Percentiles rank a stretch among this genome's conserved stretches.
These are phyloP conservation scores for Monosporascus sp. DNA, from an alignment of 2,329 filamentous ascomycete genomes.

Conservation along the genomic window DNA sequence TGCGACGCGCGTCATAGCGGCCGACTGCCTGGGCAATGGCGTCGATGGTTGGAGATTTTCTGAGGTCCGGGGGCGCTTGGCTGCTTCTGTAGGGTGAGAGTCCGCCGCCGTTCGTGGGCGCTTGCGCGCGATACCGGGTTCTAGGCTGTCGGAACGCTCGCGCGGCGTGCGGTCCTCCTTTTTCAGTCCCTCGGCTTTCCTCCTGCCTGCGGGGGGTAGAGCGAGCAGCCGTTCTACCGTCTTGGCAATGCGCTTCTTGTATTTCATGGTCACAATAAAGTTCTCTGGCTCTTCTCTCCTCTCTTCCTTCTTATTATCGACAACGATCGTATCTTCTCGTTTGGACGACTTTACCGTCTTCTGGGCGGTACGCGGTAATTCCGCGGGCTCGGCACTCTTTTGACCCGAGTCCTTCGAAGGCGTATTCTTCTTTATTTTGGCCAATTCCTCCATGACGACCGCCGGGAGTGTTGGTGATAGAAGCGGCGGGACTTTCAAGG, in stretches of 20 bases:
- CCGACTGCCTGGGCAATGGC: constrained; percentile 41
- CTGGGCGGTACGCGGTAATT: constrained; percentile 30
- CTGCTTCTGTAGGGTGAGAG: constrained; percentile 22
- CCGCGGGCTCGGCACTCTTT: constrained; percentile 22
- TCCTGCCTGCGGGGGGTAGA: constrained; percentile 32
- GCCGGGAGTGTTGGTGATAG: constrained; percentile 54
- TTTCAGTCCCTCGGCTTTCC: constrained; percentile 30
- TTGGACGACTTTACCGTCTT: constrained; percentile 28
- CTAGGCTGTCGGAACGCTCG: constrained; percentile 38
- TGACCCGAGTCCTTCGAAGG: constrained; percentile 19
- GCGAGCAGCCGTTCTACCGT: constrained; percentile 43
- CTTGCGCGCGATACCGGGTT: constrained; percentile 43
- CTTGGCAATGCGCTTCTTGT: constrained; percentile 43
- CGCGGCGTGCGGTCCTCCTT: constrained; percentile 27
- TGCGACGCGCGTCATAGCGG: constrained; percentile 49
- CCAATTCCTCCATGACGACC: constrained; percentile 44
- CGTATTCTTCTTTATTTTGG: constrained; percentile 29
- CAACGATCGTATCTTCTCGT: constrained; percentile 27
- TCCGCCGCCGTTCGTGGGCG: constrained; percentile 39
- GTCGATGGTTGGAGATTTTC: constrained; percentile 45
- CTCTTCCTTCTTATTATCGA: constrained; percentile 25
- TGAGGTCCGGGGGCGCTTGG: constrained; percentile 39
- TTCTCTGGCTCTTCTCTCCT: constrained; percentile 27
- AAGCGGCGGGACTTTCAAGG: constrained; percentile 40
- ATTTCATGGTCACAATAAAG: constrained; percentile 42